Evolutionary conservation across 208 protist genomes (phyloP), one percentile per base, ranked within the genome.

Genomic region (Wallacemonas collosoma): DNA sequence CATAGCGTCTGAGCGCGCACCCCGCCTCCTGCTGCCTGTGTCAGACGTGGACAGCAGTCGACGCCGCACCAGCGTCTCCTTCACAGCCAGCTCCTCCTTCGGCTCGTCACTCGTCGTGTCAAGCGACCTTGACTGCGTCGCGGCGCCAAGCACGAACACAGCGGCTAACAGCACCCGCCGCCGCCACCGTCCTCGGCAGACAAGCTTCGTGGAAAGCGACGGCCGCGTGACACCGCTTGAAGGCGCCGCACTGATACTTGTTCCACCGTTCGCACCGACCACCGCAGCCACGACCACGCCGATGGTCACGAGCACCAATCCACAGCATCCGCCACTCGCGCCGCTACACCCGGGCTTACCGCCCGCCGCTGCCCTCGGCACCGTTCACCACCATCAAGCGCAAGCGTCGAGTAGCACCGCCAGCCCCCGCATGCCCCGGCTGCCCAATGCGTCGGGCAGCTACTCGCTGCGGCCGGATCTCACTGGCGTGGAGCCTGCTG

Each of bases 171-270:
- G 12, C 57, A 63, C 57, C n/a, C 60, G 60, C 12, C 60, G 60
- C 26, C 38, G 60, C 11, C 60, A 65, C 43, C 60, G 60, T 8
- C 60, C 60, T 6, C 60, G 60, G n/a, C 60, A 65, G 60, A 65
- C 60, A 9, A 65, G 60, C 60, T 65, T 65, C 36, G 60, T 65
- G 14, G 60, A 65, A 41, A 65, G 60, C 40, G 60, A 65, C 60
- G 60, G 60, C n/a, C 60, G 60, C 17, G 60, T 65, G 4, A 65
- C 60, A 11, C 60, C 60, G 9, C 60, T 65, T 9, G 60, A 65
- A 41, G 41, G 41, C 12, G 6, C 45, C 12, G 45, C 45, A 12
- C 45, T 12, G 45, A 6, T 12, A 14, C 0, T 12, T 6, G 45
- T 50, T 6, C 45, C 45, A 12, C 45, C 45, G 45, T 14, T 12